A percentile compares a stretch with the other conserved stretches of the same genome.
Evolutionary conservation across 2,329 filamentous ascomycete species (phyloP).

Genomic region (Colletotrichum acutatum): DNA sequence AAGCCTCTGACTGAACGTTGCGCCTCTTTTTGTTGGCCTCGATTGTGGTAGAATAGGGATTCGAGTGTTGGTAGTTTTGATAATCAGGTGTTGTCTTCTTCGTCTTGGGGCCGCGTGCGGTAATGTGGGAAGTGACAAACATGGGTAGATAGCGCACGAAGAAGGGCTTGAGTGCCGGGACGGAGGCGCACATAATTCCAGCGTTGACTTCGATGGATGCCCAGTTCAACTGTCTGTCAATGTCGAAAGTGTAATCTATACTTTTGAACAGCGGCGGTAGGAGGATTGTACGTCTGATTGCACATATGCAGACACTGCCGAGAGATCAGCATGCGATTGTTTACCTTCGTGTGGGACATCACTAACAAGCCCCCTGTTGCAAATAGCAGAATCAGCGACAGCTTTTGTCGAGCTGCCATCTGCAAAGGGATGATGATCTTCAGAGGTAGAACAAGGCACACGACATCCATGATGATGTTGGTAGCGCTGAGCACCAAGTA

Average conservation of each 20-base stretch:
- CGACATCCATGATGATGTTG: constrained; percentile 33
- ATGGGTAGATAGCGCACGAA: constrained; percentile 36
- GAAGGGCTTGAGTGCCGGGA: constrained; percentile 38
- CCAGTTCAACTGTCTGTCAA: constrained; percentile 46
- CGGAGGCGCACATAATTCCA: constrained; percentile 33
- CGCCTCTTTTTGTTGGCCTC: constrained; percentile 34
- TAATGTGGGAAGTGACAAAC: constrained; percentile 24
- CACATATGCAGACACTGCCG: constrained; percentile 42
- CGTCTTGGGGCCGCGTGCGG: background rate
- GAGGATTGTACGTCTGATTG: constrained; percentile 44
- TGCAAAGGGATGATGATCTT: constrained; percentile 32
- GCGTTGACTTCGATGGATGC: constrained; percentile 32
- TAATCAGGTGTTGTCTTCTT: constrained; percentile 1
- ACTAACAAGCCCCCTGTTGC: constrained; percentile 31
- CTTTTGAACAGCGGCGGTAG: constrained; percentile 40
- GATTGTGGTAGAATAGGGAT: constrained; percentile 20
- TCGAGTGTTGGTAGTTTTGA: constrained; percentile 7
- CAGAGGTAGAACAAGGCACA: constrained; percentile 29
- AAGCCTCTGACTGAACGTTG: constrained; percentile 29
- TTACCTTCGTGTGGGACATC: too few species aligned
- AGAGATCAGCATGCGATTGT: background rate
- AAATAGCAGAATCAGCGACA: constrained; percentile 28
- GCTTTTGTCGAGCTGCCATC: constrained; percentile 29
- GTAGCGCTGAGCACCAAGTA: constrained; percentile 28
- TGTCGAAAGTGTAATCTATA: constrained; percentile 42